These are phyloP conservation scores for Plasmopara muralis DNA, from an alignment of 352 stramenopile species.

Conservation along the genomic window DNA sequence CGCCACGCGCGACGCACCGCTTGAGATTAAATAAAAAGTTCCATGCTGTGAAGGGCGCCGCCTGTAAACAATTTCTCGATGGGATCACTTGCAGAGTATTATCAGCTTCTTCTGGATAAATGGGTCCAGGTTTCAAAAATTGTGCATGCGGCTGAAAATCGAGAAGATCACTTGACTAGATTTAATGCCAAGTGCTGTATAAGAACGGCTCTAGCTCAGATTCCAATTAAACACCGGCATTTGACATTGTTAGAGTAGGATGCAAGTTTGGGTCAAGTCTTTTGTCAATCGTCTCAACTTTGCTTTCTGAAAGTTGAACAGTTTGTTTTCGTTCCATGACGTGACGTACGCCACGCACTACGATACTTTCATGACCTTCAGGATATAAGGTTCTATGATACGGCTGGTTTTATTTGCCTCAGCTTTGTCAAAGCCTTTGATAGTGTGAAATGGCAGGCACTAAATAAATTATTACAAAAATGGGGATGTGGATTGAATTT, in stretches of 20 bases:
- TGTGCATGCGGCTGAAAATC: not conserved
- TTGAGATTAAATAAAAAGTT: not conserved
- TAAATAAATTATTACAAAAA: not conserved
- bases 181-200: not conserved
- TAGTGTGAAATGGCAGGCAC: slow-evolving; percentile 3
- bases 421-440: slow-evolving; percentile 4
- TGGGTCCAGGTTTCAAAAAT: not conserved
- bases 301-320: not conserved
- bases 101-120: not conserved
- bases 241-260: not conserved
- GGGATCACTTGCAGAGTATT: not conserved
- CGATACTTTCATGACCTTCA: not conserved
- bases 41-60: not conserved
- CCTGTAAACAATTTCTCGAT: not conserved
- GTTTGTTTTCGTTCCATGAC: not conserved
- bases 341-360: not conserved
- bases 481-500: not conserved
- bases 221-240: not conserved
- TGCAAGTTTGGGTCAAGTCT: not conserved
- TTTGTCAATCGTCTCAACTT: not conserved
- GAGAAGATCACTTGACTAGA: not conserved
- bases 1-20: no score
- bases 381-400: not conserved
- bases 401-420: not conserved
- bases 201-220: not conserved